A percentile compares a stretch with the other conserved stretches of the same genome.
Conservation (phyloP, 768 basidiomycete genomes). For the Cystobasidiopsis lactophilus region DNA sequence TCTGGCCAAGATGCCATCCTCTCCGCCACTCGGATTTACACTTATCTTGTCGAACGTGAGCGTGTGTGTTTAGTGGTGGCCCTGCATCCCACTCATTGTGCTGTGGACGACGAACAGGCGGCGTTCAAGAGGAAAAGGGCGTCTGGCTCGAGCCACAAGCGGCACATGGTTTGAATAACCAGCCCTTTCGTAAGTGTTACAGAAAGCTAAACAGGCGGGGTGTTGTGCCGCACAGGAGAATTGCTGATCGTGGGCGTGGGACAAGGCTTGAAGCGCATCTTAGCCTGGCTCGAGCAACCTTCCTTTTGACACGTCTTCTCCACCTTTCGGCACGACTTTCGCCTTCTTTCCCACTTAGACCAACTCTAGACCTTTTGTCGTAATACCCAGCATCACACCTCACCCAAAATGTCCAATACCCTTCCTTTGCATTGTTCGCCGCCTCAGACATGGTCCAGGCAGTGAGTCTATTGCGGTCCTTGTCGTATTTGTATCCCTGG, state of each 20-base stretch:
- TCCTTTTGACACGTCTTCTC: too few species aligned
- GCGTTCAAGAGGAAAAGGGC: slow-evolving; percentile 30
- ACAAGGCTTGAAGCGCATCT: slow-evolving; percentile 35
- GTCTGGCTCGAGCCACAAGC: slow-evolving; percentile 43
- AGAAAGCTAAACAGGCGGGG: not conserved
- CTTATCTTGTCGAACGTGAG: slow-evolving; percentile 55
- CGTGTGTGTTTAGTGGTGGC: slow-evolving; percentile 21
- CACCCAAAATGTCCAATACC: too few species aligned
- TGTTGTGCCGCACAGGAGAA: slow-evolving; percentile 23
- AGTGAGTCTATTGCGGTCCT: too few species aligned
- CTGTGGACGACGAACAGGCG: not conserved
- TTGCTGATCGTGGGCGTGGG: slow-evolving; percentile 36
- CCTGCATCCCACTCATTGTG: not conserved
- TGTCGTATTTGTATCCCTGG: too few species aligned
- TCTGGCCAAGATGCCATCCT: slow-evolving; percentile 68
- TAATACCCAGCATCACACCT: too few species aligned
- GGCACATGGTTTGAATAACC: slow-evolving; percentile 28
- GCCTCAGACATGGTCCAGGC: too few species aligned
- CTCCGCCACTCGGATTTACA: slow-evolving; percentile 49
- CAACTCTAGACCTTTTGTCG: not conserved
- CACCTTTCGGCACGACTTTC: too few species aligned
- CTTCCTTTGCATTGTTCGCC: too few species aligned
- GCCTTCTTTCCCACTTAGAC: too few species aligned
- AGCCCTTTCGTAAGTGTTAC: not conserved
- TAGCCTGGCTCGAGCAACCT: slow-evolving; percentile 59